Evolutionary conservation across 176 grass and related monocot genomes (phyloP), one percentile per base, ranked within the genome.

Genomic region (Avena eriantha): DNA sequence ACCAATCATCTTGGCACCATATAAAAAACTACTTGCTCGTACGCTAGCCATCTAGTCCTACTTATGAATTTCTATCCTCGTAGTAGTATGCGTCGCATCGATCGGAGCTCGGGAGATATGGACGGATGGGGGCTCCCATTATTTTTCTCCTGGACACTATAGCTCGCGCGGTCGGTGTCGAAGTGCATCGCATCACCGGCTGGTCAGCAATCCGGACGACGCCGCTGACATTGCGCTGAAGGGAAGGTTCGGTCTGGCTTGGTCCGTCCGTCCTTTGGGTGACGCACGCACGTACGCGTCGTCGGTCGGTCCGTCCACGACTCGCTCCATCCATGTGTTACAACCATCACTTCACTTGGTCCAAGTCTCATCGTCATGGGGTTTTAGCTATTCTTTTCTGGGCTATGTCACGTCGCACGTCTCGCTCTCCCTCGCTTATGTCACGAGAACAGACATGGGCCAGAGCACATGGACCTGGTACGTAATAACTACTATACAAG

Each of bases 201-300:
- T 21, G 50, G 85, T 84, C 89, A 81, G 81, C 76, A 56, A 23
- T 66, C 14, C 68, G 14, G 78, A 23, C 21, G 21, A 22, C 23
- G 75, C 57, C 36, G 68, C 76, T 91, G 81, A 81, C 89, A 82
- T 19, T 18, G 78, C 82, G 39, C 69, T 87, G 69, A 87, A 88
- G 69, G 41, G 85, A 91, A 88, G 77, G 82, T 85, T 88, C 76
- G 81, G 63, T 48, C 89, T 16, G 55, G 33, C 45, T 11, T 50
- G 39, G 29, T 63, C 48, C 47, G 79, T 5, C 34, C 56, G 17
- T 54, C 45, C 45, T 47, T 46, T 47, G 45, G 45, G 45, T 47
- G 76, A 80, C 82, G 76, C 39, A 63, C 54, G 64, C 51, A 5
- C 18, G 19, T 57, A 61, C 31, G 35, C 18, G 7, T 33, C 24